phyloP scores from a whole-genome alignment of 495 filamentous ascomycete genomes.

The Astrothelium subdiscretum region DNA sequence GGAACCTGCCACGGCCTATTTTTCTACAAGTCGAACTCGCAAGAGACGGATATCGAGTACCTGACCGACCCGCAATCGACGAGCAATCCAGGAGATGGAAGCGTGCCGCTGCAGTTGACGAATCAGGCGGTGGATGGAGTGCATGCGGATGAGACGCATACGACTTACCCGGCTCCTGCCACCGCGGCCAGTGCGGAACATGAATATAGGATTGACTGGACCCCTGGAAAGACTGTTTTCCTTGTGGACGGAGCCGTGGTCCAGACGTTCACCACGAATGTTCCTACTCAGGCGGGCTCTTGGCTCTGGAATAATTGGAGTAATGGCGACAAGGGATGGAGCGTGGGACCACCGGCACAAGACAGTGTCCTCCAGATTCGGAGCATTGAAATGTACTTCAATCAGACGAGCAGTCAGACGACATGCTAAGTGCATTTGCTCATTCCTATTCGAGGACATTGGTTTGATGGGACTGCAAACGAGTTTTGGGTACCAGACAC shows the following conservation, averaged over 20 bases:
- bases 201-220: slow-evolving; percentile 21
- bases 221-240: slow-evolving; percentile 8
- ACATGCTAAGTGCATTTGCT: no score
- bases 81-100: not conserved
- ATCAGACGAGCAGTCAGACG: not conserved
- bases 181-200: slow-evolving; percentile 10
- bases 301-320: slow-evolving; percentile 25
- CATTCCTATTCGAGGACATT: no score
- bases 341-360: slow-evolving; percentile 11
- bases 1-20: slow-evolving; percentile 1
- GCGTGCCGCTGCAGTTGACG: slow-evolving; percentile 13
- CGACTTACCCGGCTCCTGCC: not conserved
- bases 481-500: no score
- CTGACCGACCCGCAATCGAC: slow-evolving; percentile 5
- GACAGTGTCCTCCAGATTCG: slow-evolving; percentile 14
- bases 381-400: slow-evolving; percentile 21
- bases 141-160: slow-evolving; percentile 1
- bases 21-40: not conserved
- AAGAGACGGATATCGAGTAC: slow-evolving; percentile 1
- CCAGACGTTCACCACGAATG: slow-evolving; percentile 13
- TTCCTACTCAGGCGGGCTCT: slow-evolving; percentile 13
- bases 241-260: slow-evolving; percentile 13
- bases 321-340: slow-evolving; percentile 16
- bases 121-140: slow-evolving; percentile 10
- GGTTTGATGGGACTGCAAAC: no score